phyloP scores from a whole-genome alignment of 495 filamentous ascomycete genomes.

The Podospora pseudoanserina region DNA sequence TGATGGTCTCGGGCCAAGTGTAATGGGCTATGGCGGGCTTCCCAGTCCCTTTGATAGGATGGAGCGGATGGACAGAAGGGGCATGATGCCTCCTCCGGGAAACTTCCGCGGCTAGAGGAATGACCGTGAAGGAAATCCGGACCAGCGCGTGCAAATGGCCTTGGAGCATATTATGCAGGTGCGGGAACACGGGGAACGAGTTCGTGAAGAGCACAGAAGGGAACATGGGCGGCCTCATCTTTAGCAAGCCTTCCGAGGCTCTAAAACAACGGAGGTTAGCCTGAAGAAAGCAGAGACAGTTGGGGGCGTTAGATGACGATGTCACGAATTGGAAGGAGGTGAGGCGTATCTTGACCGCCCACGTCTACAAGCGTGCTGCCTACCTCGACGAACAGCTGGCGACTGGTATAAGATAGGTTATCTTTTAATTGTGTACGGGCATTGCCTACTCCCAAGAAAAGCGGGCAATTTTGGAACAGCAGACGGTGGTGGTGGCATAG shows the following conservation, averaged over 20 bases:
- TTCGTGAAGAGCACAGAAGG: not conserved
- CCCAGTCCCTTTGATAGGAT: conserved; percentile 16
- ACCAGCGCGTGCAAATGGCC: not conserved
- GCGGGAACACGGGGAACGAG: not conserved
- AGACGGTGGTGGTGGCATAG: not conserved
- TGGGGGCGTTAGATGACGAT: not conserved
- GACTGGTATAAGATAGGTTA: not conserved
- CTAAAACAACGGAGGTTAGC: not conserved
- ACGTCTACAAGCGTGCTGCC: too few relatives aligned
- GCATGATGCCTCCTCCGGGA: conserved; percentile 17
- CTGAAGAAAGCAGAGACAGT: not conserved
- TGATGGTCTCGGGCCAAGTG: conserved; percentile 12
- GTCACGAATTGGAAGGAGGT: not conserved
- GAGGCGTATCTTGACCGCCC: not conserved
- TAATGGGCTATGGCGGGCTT: conserved; percentile 11
- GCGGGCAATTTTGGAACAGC: not conserved
- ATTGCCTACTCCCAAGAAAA: not conserved
- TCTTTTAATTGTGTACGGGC: not conserved
- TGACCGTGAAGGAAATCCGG: not conserved
- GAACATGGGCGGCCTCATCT: not conserved
- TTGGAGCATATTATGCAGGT: not conserved
- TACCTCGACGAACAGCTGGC: not conserved
- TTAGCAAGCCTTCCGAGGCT: not conserved
- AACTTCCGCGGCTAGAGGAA: not conserved
- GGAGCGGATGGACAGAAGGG: conserved; percentile 13